Evolutionary conservation across 2,329 filamentous ascomycete species (phyloP), one percentile per base, ranked within the genome.

Genomic region (Aspergillus latus): DNA sequence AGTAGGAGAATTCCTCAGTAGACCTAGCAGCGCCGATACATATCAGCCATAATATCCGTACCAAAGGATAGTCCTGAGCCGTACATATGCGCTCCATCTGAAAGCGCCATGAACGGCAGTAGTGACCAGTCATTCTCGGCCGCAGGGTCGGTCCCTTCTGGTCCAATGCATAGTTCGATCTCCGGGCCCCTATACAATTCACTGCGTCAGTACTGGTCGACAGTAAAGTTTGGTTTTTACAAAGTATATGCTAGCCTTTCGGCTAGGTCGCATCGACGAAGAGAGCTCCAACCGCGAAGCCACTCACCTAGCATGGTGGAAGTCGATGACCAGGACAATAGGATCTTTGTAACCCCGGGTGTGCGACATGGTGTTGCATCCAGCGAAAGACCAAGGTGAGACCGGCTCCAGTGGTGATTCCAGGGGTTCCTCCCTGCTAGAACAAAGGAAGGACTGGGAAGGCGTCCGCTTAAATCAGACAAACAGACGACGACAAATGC

Each of bases 1-100:
- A 99, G 78, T 99, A 99, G 50, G 92, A 97, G 79, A 97, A 99
- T 76, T 97, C 94, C 76, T 99, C 94, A 56, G 88, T 88, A 21
- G 90, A 87, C 54, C 90, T 94, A 67, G 34, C 43, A 42, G 29
- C 40, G 32, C 43, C 28, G 42, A 43, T 30, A 10, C 40, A 58
- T 39, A 53, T 62, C 53, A 63, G 59, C 44, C 43, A 46, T 54
- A 3, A 3, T 10, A 36, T 42, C 5, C 26, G 39, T 21, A 9
- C 29, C n/a, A 5, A 30, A 39, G 30, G 16, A 16, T 13, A n/a
- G 26, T 13, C 29, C 26, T 13, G 45, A 13, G 21, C 57, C 88
- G 77, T 81, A 94, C 87, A 92, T 87, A 80, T 99, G 94, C 52
- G 94, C 94, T 52, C 94, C 94, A 72, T 99, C 94, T 56, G 90